Evolutionary conservation across 176 grass and related monocot species (phyloP).

Genomic region (Tillandsia fasciculata): DNA sequence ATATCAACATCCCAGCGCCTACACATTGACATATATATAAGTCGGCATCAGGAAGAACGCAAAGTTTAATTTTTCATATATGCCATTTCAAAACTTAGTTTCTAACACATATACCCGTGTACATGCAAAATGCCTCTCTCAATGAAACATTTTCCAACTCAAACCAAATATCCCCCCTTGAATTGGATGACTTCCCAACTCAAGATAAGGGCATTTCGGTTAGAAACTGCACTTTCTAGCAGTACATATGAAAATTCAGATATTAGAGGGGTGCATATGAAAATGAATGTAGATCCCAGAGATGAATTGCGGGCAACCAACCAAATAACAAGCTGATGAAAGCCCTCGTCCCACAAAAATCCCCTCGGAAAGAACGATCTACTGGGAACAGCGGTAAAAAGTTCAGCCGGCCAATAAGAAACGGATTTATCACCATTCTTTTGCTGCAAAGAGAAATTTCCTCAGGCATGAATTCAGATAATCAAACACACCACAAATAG

Average conservation of each 20-base stretch:
- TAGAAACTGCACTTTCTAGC: too few species aligned
- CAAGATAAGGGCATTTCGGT: too few species aligned
- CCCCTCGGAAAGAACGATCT: slow-evolving; percentile 93
- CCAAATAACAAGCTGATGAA: slow-evolving; percentile 89
- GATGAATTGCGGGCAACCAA: slow-evolving; percentile 24
- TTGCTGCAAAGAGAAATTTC: slow-evolving; percentile 51
- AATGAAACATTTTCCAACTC: too few species aligned
- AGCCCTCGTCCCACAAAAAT: slow-evolving; percentile 96
- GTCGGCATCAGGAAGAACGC: background rate
- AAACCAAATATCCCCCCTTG: too few species aligned
- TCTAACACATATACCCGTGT: too few species aligned
- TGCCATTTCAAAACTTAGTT: too few species aligned
- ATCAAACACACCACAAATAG: slow-evolving; percentile 6
- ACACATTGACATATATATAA: slow-evolving; percentile 11
- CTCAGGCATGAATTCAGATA: slow-evolving; percentile 13
- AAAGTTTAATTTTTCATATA: background rate
- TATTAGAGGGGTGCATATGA: too few species aligned
- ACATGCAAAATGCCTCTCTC: too few species aligned
- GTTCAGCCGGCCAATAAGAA: slow-evolving; percentile 76
- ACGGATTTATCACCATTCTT: slow-evolving; percentile 82
- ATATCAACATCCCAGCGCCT: slow-evolving; percentile 95
- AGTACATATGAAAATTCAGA: too few species aligned
- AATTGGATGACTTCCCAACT: too few species aligned
- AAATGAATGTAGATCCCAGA: slow-evolving; percentile 1
- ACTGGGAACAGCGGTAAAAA: slow-evolving; percentile 96